phyloP scores from a whole-genome alignment of 345 rosid genomes.

The Pistacia integerrima region DNA sequence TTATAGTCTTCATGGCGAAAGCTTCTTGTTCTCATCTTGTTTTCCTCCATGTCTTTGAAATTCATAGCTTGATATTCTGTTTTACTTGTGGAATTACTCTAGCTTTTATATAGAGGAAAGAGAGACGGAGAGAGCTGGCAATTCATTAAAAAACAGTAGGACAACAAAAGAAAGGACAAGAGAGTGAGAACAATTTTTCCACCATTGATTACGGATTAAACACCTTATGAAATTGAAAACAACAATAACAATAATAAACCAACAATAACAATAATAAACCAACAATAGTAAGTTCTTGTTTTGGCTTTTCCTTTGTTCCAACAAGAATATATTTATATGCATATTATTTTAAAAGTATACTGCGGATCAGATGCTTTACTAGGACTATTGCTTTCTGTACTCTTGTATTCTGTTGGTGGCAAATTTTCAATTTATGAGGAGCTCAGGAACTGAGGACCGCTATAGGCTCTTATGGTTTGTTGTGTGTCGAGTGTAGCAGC shows the following conservation, averaged over 20 bases:
- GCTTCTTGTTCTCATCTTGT: slow-evolving; percentile 35
- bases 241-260: neutral
- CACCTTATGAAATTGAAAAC: too few species aligned
- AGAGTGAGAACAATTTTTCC: slow-evolving; percentile 4
- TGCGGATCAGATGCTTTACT: neutral
- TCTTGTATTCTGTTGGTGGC: neutral
- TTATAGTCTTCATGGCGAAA: slow-evolving; percentile 48
- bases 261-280: neutral
- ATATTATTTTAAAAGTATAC: slow-evolving; percentile 1
- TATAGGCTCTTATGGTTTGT: neutral
- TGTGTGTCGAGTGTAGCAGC: neutral
- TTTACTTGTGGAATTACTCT: neutral
- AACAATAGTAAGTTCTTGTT: slow-evolving; percentile 25
- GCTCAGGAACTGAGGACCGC: neutral
- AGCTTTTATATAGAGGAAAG: slow-evolving; percentile 7
- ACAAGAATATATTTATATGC: slow-evolving; percentile 8
- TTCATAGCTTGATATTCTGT: slow-evolving; percentile 23
- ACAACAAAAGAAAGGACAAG: slow-evolving; percentile 10
- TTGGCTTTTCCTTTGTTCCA: slow-evolving; percentile 24
- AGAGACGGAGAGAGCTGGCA: neutral
- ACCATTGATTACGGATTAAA: too few species aligned
- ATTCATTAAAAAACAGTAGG: slow-evolving; percentile 10
- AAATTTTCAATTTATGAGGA: slow-evolving; percentile 1
- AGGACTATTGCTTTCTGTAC: neutral
- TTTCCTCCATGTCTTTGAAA: slow-evolving; percentile 24